Percentiles rank a stretch among this genome's conserved stretches.
phyloP scores from a whole-genome alignment of 441 rosid species.

The Cnidoscolus chayamansa region DNA sequence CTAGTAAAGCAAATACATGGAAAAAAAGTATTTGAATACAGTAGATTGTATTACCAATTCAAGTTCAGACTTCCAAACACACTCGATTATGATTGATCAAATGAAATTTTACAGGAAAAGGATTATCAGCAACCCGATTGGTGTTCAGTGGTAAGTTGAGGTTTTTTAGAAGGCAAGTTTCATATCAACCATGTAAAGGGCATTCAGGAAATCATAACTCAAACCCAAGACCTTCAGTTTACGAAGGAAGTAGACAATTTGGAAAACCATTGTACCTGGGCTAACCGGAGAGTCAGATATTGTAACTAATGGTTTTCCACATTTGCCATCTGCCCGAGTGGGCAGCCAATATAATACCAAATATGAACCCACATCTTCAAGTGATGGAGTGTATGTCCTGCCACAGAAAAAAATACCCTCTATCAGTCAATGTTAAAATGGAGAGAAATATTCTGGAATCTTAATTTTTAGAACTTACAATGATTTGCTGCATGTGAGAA shows the following conservation, averaged over 20 bases:
- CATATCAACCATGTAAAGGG: background rate
- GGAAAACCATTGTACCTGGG: constrained; percentile 53
- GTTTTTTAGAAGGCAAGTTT: background rate
- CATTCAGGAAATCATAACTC: background rate
- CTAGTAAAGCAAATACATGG: background rate
- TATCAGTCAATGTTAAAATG: constrained; percentile 10
- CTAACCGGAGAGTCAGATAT: constrained; percentile 66
- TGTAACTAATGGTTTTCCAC: constrained; percentile 78
- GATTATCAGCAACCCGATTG: background rate
- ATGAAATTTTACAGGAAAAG: background rate
- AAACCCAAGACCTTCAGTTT: background rate
- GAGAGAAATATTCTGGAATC: constrained; percentile 19
- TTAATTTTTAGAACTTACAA: constrained; percentile 50
- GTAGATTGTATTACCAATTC: background rate
- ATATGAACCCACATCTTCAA: constrained; percentile 81
- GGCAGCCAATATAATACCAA: constrained; percentile 87
- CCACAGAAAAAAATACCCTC: constrained; percentile 25
- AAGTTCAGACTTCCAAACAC: background rate
- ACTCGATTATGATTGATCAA: background rate
- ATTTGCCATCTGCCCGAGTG: constrained; percentile 75
- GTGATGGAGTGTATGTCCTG: constrained; percentile 79
- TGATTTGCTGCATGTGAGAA: constrained; percentile 51
- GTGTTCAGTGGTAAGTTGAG: background rate
- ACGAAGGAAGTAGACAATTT: background rate
- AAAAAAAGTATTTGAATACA: background rate